Conservation (phyloP, 2,329 filamentous ascomycete species). For the Phialophora expanda region DNA sequence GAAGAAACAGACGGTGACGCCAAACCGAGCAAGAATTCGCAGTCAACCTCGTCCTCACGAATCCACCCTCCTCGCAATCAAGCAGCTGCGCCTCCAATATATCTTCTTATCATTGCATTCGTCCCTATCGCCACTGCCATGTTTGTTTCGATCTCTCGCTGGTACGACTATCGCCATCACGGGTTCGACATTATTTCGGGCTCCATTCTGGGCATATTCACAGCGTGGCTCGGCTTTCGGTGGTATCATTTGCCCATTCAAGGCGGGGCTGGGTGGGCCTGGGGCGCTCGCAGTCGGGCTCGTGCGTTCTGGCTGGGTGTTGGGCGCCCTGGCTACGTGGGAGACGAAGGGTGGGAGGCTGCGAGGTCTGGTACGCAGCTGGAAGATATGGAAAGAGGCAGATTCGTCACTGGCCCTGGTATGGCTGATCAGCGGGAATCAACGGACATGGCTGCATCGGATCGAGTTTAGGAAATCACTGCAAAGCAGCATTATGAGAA, state of each 20-base stretch:
- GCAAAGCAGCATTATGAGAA: not conserved
- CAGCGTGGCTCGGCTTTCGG: constrained; percentile 76
- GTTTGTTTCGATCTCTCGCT: constrained; percentile 84
- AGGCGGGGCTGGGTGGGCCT: constrained; percentile 84
- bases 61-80: constrained; percentile 65
- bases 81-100: constrained; percentile 81
- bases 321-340: constrained; percentile 53
- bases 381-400: not conserved
- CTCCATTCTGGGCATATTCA: constrained; percentile 74
- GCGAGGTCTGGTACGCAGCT: constrained; percentile 2
- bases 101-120: constrained; percentile 70
- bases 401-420: constrained; percentile 18
- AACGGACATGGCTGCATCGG: constrained; percentile 11
- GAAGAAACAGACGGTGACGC: constrained; percentile 22
- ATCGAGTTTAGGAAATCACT: constrained; percentile 15
- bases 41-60: constrained; percentile 27
- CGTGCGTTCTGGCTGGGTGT: constrained; percentile 78
- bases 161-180: constrained; percentile 86
- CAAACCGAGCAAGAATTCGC: constrained; percentile 5
- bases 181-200: constrained; percentile 92
- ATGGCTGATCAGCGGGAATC: constrained; percentile 27
- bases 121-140: constrained; percentile 75
- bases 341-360: constrained; percentile 52
- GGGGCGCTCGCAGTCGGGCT: constrained; percentile 75
- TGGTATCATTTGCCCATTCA: constrained; percentile 83